Base-by-base conservation (phyloP, 129 eudicot genomes). In the Escallonia herrerae region DNA sequence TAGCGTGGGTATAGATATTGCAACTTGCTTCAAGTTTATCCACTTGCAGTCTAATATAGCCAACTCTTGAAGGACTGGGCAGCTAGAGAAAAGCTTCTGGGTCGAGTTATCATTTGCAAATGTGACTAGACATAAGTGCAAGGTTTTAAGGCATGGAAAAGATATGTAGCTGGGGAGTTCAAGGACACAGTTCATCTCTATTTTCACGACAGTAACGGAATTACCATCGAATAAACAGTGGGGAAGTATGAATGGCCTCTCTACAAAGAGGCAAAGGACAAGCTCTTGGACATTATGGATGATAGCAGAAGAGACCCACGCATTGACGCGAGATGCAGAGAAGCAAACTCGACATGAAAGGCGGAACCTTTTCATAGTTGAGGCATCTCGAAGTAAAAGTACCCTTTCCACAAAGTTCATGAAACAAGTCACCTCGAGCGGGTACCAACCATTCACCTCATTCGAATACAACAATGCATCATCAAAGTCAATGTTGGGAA, bases 261-360 rank as follows among this genome's bases (percentile, higher is more conserved):
- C 83, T 11, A 81, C 87, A 73, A 86, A 86, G 72, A 86, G 84
- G 6, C 95, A 86, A 2, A 86, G 87, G 75, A 83, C 89, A 43
- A 86, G 90, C 57, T 80, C 84, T 66, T 83, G 80, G 64, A 78
- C 69, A 15, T 75, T 83, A 56, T 80, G 84, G 63, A 61, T 73
- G 43, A 78, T 63, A 46, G 83, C 95, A 51, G 77, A 62, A 15
- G 78, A 67, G 45, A 86, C 60, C 95, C 95, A 86, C 1, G 82
- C 71, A 73, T 73, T 73, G 52, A 86, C 63, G 59, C 82, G 86
- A 58, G 85, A 74, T 1, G 88, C 70, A 60, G 76, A 62, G 14
- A 89, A 82, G 72, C 81, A 82, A 64, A 75, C 87, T 5, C 89
- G 81, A 53, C 96, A 89, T 3, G 91, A 84, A 43, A 89, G 82